phyloP scores from a whole-genome alignment of 768 basidiomycete genomes.

The Neoboletus brunneissimus region DNA sequence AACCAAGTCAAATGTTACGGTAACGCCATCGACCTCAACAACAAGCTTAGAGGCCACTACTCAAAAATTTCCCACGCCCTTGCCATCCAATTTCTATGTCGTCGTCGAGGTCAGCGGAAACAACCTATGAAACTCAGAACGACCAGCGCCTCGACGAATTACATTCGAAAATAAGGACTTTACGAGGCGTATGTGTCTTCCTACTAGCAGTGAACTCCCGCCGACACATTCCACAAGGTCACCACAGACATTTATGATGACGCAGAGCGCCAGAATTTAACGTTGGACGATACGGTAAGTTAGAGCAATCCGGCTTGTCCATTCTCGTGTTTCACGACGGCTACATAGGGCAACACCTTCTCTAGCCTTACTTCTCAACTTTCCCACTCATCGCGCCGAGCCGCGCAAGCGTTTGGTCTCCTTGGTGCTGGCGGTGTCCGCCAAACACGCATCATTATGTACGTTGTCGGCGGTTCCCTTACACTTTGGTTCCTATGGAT shows the following conservation, averaged over 20 bases:
- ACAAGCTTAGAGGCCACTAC: no score
- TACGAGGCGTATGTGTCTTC: slow-evolving; percentile 52
- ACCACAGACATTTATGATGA: slow-evolving; percentile 86
- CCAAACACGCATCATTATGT: slow-evolving; percentile 64
- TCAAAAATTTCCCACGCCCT: slow-evolving; percentile 23
- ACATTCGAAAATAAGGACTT: slow-evolving; percentile 77
- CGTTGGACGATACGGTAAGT: slow-evolving; percentile 74
- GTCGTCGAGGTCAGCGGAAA: slow-evolving; percentile 47
- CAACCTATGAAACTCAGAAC: slow-evolving; percentile 82
- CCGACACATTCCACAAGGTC: slow-evolving; percentile 44
- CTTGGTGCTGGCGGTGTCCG: slow-evolving; percentile 57
- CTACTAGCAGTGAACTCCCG: neutral
- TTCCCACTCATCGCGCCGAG: slow-evolving; percentile 64
- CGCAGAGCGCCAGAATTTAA: slow-evolving; percentile 76
- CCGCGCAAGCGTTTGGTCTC: slow-evolving; percentile 72
- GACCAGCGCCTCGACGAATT: slow-evolving; percentile 81
- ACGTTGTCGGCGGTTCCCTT: slow-evolving; percentile 55
- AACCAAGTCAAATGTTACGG: no score
- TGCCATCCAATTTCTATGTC: slow-evolving; percentile 28
- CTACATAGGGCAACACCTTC: slow-evolving; percentile 59
- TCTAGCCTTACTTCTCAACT: slow-evolving; percentile 60
- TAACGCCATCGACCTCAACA: no score
- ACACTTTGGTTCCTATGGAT: slow-evolving; percentile 55
- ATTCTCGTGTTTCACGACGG: neutral
- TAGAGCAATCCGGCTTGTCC: neutral